Base-by-base conservation (phyloP, 2,329 filamentous ascomycete species). In the Bimuria novae-zelandiae region DNA sequence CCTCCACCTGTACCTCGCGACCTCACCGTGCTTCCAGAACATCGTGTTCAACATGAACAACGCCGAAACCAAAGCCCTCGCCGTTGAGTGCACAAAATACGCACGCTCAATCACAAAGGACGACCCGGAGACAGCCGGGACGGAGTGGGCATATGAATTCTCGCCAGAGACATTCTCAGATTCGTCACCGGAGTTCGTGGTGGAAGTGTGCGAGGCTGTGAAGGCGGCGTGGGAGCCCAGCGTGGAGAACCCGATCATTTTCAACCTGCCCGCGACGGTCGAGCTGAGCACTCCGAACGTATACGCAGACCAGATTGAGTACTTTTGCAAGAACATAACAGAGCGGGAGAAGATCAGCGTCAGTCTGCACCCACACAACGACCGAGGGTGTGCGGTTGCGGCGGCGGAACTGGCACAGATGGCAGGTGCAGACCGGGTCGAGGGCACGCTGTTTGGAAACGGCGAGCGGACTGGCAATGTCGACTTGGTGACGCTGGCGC, bases 381-480 rank as follows among this genome's bases (percentile, higher is more conserved):
- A 97, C 74, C 84, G 94, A 57, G 93, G 93, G 19, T 95, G 89
- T 64, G 92, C 90, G 3, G 86, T 94, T 14, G 93, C 93, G 0
- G 92, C 92, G 0, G 89, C 93, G 8, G 93, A 97, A 72, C 76
- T 97, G 66, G 93, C 89, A 6, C 92, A 97, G 75, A 97, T 97
- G 92, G 94, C 92, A 16, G 94, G 93, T 49, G 94, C 92, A 30
- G 90, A 97, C 75, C 82, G 94, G 70, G 93, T 97, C 12, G 93
- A 97, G 75, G 93, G 93, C 40, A 96, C 91, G 59, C 81, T 97
- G 33, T 95, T 97, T 70, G 92, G 92, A 47, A 97, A 97, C 64
- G 93, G 94, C 54, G 93, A 99, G 81, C 82, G 94, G 59, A 97
- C 93, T 0, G 94, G 93, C 58, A 97, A 97, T 67, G 92, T 97